These are phyloP conservation scores for Penicillium sp. DNA, from an alignment of 2,329 filamentous ascomycete genomes.

Conservation along the genomic window DNA sequence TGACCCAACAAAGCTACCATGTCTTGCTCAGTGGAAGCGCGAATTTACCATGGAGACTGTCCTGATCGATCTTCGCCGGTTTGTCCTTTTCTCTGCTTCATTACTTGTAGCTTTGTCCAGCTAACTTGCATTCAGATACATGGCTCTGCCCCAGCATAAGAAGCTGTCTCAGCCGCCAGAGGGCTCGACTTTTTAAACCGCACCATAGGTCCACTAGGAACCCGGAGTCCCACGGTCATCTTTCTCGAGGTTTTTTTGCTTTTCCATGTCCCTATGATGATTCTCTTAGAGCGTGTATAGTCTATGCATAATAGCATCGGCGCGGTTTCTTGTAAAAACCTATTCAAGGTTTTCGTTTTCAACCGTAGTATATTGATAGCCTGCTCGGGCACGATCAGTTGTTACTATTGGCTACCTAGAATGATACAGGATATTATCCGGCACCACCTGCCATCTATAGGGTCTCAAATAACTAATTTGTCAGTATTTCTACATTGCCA, in stretches of 20 bases:
- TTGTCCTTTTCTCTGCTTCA: constrained; percentile 21
- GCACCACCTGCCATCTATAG: too few species aligned
- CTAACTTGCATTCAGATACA: constrained; percentile 62
- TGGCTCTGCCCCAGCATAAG: constrained; percentile 89
- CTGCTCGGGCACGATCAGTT: background rate
- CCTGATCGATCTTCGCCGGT: constrained; percentile 81
- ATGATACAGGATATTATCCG: too few species aligned
- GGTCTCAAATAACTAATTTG: too few species aligned
- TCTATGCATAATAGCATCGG: constrained; percentile 40
- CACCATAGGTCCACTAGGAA: constrained; percentile 22
- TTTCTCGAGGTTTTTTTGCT: constrained; percentile 25
- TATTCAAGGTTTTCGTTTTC: constrained; percentile 9
- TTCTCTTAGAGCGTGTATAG: constrained; percentile 37
- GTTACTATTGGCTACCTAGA: too few species aligned
- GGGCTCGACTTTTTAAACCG: constrained; percentile 62
- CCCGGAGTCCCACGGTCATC: constrained; percentile 32
- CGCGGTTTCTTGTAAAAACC: constrained; percentile 28
- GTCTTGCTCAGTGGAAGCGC: constrained; percentile 85
- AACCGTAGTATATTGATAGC: background rate
- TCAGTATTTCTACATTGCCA: too few species aligned
- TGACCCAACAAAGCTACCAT: constrained; percentile 79
- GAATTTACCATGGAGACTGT: constrained; percentile 96
- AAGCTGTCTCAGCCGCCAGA: constrained; percentile 93
- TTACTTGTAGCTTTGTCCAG: background rate
- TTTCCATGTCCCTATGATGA: constrained; percentile 19